Conservation (phyloP, 306 rosid species). For the Ceratonia siliqua region DNA sequence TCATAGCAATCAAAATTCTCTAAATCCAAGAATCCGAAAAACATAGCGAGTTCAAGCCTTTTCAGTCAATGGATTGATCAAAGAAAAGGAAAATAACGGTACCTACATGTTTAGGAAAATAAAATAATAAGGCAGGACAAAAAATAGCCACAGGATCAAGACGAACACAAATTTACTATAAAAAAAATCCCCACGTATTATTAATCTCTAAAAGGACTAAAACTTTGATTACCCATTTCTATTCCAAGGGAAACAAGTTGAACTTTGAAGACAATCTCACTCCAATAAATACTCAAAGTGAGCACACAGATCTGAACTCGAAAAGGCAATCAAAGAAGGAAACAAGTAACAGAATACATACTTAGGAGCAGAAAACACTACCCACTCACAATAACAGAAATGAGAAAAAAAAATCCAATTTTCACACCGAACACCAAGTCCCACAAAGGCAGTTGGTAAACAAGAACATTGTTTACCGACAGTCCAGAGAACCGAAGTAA, state of each 20-base stretch:
- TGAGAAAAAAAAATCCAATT: background rate
- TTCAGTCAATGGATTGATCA: too few species aligned
- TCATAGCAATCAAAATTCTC: too few species aligned
- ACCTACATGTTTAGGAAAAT: background rate
- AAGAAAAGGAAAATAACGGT: background rate
- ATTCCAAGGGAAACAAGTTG: constrained; percentile 27
- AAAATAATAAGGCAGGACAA: background rate
- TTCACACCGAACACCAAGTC: background rate
- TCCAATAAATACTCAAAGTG: background rate
- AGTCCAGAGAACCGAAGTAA: background rate
- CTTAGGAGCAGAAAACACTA: background rate
- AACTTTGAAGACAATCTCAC: constrained; percentile 28
- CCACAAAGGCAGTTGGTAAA: background rate
- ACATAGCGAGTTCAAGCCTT: too few species aligned
- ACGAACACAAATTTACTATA: background rate
- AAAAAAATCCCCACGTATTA: background rate
- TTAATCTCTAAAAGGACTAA: background rate
- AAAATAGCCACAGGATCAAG: background rate
- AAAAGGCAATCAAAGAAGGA: background rate
- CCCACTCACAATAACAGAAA: background rate
- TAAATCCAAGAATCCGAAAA: too few species aligned
- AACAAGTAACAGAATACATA: background rate
- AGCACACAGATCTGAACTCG: constrained; percentile 34
- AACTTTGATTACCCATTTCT: constrained; percentile 23
- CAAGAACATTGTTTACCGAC: background rate